Percentiles rank a stretch among this genome's conserved stretches.
phyloP scores from a whole-genome alignment of 345 rosid genomes.

The Lenwebbia sp. region DNA sequence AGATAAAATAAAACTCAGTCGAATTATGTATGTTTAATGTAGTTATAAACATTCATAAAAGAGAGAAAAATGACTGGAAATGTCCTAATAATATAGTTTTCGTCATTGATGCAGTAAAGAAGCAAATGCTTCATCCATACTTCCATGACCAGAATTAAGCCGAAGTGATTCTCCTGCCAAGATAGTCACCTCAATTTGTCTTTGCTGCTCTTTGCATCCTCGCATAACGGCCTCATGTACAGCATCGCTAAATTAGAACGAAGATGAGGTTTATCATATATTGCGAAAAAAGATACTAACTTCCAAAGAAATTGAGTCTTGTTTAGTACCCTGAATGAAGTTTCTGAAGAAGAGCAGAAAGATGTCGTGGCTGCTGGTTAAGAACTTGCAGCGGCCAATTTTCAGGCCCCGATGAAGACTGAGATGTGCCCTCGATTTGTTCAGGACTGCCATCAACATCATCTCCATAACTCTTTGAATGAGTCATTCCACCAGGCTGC shows the following conservation, averaged over 20 bases:
- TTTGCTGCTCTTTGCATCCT: slow-evolving; percentile 94
- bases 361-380: slow-evolving; percentile 86
- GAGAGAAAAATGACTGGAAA: neutral
- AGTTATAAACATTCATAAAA: neutral
- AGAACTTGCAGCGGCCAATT: slow-evolving; percentile 87
- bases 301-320: neutral
- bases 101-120: neutral
- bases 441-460: slow-evolving; percentile 50
- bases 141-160: neutral
- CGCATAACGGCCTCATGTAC: slow-evolving; percentile 79
- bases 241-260: slow-evolving; percentile 50
- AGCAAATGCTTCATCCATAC: neutral
- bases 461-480: slow-evolving; percentile 50
- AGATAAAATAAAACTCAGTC: neutral
- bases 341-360: slow-evolving; percentile 90
- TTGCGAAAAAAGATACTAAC: neutral
- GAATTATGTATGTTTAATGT: neutral
- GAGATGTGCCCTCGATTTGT: slow-evolving; percentile 26
- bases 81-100: neutral
- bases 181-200: slow-evolving; percentile 73
- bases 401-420: slow-evolving; percentile 54
- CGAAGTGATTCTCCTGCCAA: neutral
- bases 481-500: slow-evolving; percentile 59
- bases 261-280: neutral
- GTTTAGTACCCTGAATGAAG: slow-evolving; percentile 76